Evolutionary conservation across 129 eudicot species (phyloP).

Genomic region (Cynara cardunculus): DNA sequence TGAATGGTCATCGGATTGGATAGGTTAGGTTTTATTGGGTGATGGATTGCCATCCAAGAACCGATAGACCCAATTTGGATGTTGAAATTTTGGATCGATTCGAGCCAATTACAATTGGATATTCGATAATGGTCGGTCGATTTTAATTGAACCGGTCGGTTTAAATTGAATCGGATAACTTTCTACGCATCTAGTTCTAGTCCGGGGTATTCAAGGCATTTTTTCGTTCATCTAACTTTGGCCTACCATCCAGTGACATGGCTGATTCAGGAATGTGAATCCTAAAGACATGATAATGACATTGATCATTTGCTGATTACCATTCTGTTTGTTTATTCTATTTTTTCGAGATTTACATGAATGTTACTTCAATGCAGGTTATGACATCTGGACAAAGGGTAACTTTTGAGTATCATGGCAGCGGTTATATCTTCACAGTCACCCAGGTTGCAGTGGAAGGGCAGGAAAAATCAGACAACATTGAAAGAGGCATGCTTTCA

Average conservation of each 20-base stretch:
- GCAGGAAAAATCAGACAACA: slow-evolving; percentile 51
- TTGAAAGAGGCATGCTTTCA: slow-evolving; percentile 85
- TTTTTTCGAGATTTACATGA: slow-evolving; percentile 12
- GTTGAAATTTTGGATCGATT: too few relatives aligned
- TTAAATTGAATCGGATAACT: too few relatives aligned
- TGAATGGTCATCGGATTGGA: too few relatives aligned
- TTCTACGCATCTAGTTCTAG: too few relatives aligned
- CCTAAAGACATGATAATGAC: background rate
- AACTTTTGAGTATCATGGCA: slow-evolving; percentile 80
- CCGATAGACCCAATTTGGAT: too few relatives aligned
- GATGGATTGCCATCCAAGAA: too few relatives aligned
- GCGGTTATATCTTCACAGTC: slow-evolving; percentile 73
- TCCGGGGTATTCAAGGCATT: background rate
- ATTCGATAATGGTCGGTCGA: too few relatives aligned
- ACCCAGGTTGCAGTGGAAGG: slow-evolving; percentile 78
- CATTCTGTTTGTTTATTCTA: background rate
- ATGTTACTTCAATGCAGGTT: slow-evolving; percentile 50
- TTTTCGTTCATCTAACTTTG: background rate
- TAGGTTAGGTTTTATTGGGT: too few relatives aligned
- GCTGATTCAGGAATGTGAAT: background rate
- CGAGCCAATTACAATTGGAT: too few relatives aligned
- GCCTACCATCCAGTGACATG: background rate
- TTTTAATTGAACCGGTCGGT: too few relatives aligned
- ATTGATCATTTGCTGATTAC: background rate
- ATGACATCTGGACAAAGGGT: slow-evolving; percentile 92